Evolutionary conservation across 768 basidiomycete genomes (phyloP), one percentile per base, ranked within the genome.

Genomic region (Kockovaella imperatae): DNA sequence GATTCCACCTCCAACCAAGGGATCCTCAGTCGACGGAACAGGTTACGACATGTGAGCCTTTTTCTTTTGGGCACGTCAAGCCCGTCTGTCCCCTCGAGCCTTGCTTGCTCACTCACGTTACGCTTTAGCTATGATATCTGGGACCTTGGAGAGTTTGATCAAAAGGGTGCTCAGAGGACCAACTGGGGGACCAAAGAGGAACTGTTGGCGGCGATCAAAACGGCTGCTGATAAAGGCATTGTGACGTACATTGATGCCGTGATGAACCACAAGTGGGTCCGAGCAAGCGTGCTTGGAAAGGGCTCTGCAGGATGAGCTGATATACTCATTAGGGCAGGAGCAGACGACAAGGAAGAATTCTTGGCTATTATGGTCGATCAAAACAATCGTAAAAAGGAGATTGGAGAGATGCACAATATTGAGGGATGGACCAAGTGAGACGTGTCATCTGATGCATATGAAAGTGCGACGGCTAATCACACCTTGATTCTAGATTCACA

Each of bases 141-240:
- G 55, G 71, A 72, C 52, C 54, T 72, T 14, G 72, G 72, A 41
- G 72, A 74, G 53, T 72, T 74, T 31, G 71, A 73, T 42, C 61
- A 64, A 35, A 72, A 74, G 47, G 72, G 72, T 4, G 49, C 35
- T 17, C 47, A 43, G 26, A 68, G 74, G 14, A 93, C 90, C 1
- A 78, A 87, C 50, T 96, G 89, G 88, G 90, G 90, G 20, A 83
- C 84, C 11, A 84, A 81, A 56, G 80, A 86, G 24, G 84, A 93
- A 51, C 77, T 90, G 23, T 62, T 88, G 1, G 60, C 73, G 10
- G 86, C 86, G 20, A 83, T 84, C 60, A 73, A 76, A 50, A 71
- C 73, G n/a, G 89, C 89, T 2, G 77, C 76, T 56, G 72, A 77
- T 51, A 77, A 80, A 56, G 81, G 82, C 4, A 78, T 96, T 15